A percentile compares a stretch with the other conserved stretches of the same genome.
Evolutionary conservation across 495 filamentous ascomycete species (phyloP).

Genomic region (Talaromyces nanjingensis): DNA sequence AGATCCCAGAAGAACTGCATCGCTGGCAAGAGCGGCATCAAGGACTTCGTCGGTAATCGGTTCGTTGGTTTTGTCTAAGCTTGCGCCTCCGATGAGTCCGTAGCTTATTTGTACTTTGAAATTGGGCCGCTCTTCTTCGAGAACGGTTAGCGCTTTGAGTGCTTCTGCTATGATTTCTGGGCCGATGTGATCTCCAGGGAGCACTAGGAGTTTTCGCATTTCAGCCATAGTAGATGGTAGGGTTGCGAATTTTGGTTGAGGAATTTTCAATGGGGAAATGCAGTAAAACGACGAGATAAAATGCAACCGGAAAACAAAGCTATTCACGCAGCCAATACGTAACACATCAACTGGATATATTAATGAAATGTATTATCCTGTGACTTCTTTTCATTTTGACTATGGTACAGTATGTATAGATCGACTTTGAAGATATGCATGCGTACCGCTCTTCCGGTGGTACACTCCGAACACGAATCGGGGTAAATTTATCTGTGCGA

Average conservation of each 20-base stretch:
- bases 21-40: conserved; percentile 19
- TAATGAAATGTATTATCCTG: not conserved
- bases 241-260: not conserved
- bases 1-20: conserved; percentile 34
- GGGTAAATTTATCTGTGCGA: not conserved
- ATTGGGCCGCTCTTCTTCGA: conserved; percentile 14
- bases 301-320: not conserved
- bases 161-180: conserved; percentile 25
- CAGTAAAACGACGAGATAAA: not conserved
- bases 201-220: not conserved
- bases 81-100: conserved; percentile 24
- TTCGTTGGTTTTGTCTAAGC: conserved; percentile 17
- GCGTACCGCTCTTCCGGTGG: not conserved
- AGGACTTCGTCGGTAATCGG: conserved; percentile 31
- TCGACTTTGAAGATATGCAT: not conserved
- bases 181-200: conserved; percentile 27
- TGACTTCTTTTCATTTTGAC: not conserved
- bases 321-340: not conserved
- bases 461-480: not conserved
- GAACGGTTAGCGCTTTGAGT: conserved; percentile 16
- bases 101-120: conserved; percentile 21
- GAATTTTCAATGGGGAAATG: not conserved
- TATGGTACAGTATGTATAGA: not conserved
- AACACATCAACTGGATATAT: not conserved
- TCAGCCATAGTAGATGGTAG: not conserved